Conservation (phyloP, 2,329 filamentous ascomycete genomes). For the Pestalotiopsis sp. region DNA sequence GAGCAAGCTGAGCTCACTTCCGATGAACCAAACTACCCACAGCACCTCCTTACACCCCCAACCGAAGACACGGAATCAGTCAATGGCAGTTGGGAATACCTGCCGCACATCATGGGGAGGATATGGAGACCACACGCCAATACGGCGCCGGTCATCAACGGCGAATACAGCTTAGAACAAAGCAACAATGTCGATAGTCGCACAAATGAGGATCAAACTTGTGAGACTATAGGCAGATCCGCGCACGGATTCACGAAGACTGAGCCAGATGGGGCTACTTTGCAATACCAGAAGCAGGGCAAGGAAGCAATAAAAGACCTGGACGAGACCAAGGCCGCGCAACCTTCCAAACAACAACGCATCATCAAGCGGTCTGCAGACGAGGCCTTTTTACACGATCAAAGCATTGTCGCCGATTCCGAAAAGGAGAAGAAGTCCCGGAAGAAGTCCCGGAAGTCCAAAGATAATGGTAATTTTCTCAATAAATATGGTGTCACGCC, state of each 20-base stretch:
- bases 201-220: background rate
- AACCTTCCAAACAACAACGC: background rate
- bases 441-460: constrained; percentile 27
- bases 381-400: background rate
- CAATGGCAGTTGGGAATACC: background rate
- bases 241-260: background rate
- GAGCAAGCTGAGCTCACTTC: background rate
- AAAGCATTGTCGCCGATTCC: background rate
- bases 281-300: background rate
- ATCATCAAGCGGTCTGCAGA: background rate
- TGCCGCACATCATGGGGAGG: constrained; percentile 1
- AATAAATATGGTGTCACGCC: constrained; percentile 52
- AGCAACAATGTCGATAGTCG: background rate
- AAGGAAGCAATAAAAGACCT: background rate
- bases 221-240: background rate
- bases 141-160: too few species aligned
- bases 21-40: background rate
- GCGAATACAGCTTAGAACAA: background rate
- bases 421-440: constrained; percentile 19
- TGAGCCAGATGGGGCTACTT: too few species aligned
- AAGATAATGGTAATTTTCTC: constrained; percentile 31
- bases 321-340: background rate
- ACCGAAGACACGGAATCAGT: background rate
- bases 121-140: background rate
- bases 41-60: background rate